Evolutionary conservation across 345 rosid species (phyloP), one percentile per base, ranked within the genome.

Genomic region (Toxicodendron radicans): DNA sequence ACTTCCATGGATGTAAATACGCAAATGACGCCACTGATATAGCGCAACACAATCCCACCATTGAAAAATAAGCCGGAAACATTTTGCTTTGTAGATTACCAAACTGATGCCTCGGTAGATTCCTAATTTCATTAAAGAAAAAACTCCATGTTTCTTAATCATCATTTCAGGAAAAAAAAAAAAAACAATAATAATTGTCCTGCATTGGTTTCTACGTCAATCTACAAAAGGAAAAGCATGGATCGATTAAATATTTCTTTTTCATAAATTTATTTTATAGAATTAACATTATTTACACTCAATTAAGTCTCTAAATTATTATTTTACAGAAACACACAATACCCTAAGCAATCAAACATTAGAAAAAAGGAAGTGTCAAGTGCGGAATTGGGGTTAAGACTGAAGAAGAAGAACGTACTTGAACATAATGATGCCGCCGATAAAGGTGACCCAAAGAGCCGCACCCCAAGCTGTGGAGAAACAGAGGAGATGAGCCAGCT

Each of bases 361-460:
- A 38, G 43, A 38, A 38, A 38, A 7, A 38, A 38, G 8, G 43
- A 38, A 38, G 7, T 27, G 30, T 27, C 30, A 1, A 27, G 30
- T 38, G 43, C 43, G 43, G 43, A 38, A 38, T 38, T 38, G 43
- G 43, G 43, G 8, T 12, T n/a, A 35, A 18, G n/a, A n/a, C n/a
- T n/a, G n/a, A n/a, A n/a, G 57, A 57, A 54, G 32, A 14, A 70
- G 48, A 17, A 13, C 41, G 58, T 77, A 95, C 99, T 91, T 95
- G 92, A 95, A 92, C 99, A 95, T 92, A 85, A 95, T 89, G 94
- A 93, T 91, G 77, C 99, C 98, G 32, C 98, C 98, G 85, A 95
- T 93, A 87, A 92, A 95, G 70, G 98, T 95, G 85, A 90, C 98
- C 99, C 98, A 95, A 21, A 90, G 94, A 73, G 97, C 92, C 52